phyloP scores from a whole-genome alignment of 176 grass and related monocot genomes.

The Avena atlantica region DNA sequence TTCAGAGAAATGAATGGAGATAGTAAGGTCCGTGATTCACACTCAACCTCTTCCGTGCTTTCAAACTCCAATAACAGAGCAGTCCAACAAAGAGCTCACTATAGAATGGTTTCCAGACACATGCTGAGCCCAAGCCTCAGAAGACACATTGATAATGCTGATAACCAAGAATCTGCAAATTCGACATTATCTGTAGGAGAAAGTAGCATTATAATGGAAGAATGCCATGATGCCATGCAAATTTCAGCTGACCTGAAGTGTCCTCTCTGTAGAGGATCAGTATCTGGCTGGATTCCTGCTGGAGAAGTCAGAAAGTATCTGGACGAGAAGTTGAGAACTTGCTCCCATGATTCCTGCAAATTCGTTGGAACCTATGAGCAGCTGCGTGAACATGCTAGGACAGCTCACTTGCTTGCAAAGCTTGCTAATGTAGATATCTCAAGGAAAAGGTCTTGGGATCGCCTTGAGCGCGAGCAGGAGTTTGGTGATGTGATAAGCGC shows the following conservation, averaged over 20 bases:
- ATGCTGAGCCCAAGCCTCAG: constrained; percentile 40
- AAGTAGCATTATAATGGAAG: constrained; percentile 45
- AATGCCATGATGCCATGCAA: constrained; percentile 50
- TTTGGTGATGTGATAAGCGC: constrained; percentile 88
- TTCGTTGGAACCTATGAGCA: constrained; percentile 84
- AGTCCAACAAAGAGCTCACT: constrained; percentile 53
- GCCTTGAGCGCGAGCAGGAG: constrained; percentile 85
- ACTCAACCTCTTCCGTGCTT: constrained; percentile 67
- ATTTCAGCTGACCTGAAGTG: constrained; percentile 69
- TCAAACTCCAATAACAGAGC: constrained; percentile 62
- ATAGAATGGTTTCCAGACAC: constrained; percentile 59
- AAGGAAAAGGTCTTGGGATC: constrained; percentile 79
- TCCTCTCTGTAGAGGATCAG: constrained; percentile 86
- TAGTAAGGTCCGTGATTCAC: constrained; percentile 65
- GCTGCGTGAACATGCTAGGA: constrained; percentile 84
- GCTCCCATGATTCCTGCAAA: constrained; percentile 75
- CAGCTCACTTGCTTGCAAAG: constrained; percentile 59
- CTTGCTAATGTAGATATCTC: constrained; percentile 70
- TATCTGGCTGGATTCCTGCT: constrained; percentile 76
- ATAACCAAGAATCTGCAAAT: constrained; percentile 57
- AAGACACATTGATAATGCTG: constrained; percentile 51
- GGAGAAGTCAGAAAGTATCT: constrained; percentile 84
- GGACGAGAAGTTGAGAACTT: constrained; percentile 67
- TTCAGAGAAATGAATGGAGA: constrained; percentile 87
- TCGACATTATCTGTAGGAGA: constrained; percentile 42